A percentile compares a stretch with the other conserved stretches of the same genome.
These are phyloP conservation scores for Taxillus chinensis DNA, from an alignment of 164 flowering plant genomes.

Conservation along the genomic window DNA sequence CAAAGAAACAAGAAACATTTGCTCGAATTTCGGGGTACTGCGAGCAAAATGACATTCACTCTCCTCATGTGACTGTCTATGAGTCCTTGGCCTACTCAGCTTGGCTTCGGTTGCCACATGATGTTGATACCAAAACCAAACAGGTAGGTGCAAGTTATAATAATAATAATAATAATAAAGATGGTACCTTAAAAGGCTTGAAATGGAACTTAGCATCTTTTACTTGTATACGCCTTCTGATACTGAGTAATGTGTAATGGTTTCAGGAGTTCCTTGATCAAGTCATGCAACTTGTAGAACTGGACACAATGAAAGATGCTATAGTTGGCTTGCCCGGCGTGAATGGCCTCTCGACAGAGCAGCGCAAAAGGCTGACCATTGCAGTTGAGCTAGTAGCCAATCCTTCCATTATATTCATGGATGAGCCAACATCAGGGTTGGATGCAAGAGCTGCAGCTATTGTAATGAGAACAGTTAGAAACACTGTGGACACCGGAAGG, in stretches of 20 bases:
- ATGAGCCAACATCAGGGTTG: constrained; percentile 35
- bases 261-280: constrained; percentile 26
- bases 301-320: constrained; percentile 20
- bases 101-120: constrained; percentile 28
- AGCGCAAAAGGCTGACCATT: constrained; percentile 25
- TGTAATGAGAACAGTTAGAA: constrained; percentile 31
- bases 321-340: constrained; percentile 31
- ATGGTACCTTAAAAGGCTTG: too few relatives aligned
- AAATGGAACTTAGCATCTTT: background rate
- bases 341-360: constrained; percentile 32
- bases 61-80: constrained; percentile 31
- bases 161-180: too few relatives aligned
- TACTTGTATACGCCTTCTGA: background rate
- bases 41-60: constrained; percentile 31
- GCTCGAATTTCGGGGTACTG: constrained; percentile 32
- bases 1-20: constrained; percentile 33
- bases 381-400: constrained; percentile 31
- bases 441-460: constrained; percentile 33
- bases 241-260: background rate
- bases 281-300: constrained; percentile 29
- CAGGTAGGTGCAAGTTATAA: constrained; percentile 10
- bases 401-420: constrained; percentile 31
- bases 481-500: constrained; percentile 28
- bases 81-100: constrained; percentile 32
- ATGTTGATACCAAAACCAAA: constrained; percentile 17